These are phyloP conservation scores for Aureobasidium lini DNA, from an alignment of 2,329 filamentous ascomycete genomes.

Conservation along the genomic window DNA sequence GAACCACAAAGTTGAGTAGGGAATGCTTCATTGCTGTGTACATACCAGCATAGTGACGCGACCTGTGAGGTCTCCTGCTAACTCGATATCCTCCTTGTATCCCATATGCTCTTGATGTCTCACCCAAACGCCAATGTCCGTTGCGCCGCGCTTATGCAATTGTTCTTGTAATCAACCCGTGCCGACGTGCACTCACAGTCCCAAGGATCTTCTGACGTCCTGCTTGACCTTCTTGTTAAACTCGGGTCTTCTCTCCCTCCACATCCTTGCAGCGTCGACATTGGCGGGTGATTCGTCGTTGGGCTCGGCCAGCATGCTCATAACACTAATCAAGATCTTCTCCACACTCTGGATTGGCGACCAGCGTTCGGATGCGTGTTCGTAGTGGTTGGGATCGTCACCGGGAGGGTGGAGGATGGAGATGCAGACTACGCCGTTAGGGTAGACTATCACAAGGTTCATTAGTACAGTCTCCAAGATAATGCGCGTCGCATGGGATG, in stretches of 20 bases:
- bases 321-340: constrained; percentile 93
- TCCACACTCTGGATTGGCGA: constrained; percentile 94
- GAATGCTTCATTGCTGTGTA: too few species aligned
- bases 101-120: too few species aligned
- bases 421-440: constrained; percentile 88
- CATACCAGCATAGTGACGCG: too few species aligned
- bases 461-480: not conserved
- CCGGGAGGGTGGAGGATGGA: constrained; percentile 96
- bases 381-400: constrained; percentile 97
- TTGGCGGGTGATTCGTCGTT: constrained; percentile 97
- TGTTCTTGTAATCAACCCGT: not conserved
- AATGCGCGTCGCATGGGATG: too few species aligned
- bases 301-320: constrained; percentile 96
- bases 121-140: not conserved
- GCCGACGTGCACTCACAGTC: constrained; percentile 27
- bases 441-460: constrained; percentile 60
- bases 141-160: constrained; percentile 4
- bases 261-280: constrained; percentile 93
- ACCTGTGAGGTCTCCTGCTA: too few species aligned
- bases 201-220: constrained; percentile 71
- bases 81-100: too few species aligned
- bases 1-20: too few species aligned
- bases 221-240: constrained; percentile 83
- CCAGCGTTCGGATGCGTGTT: constrained; percentile 92
- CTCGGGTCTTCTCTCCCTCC: constrained; percentile 73